Conservation (phyloP, 164 flowering plant species). For the Stephania yunnanensis region DNA sequence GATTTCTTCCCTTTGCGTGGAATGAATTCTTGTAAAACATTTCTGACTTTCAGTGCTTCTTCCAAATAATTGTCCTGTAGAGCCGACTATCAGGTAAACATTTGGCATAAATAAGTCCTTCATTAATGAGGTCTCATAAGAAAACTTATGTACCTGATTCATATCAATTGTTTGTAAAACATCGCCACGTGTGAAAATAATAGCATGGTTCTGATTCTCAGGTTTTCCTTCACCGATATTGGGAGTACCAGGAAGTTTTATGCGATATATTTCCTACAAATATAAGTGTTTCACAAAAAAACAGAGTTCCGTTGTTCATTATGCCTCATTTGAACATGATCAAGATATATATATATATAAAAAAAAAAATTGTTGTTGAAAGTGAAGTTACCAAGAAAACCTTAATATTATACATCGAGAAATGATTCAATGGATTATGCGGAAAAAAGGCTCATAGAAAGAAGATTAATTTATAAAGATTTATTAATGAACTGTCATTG, state of each 20-base stretch:
- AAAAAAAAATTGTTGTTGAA: neutral
- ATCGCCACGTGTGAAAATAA: slow-evolving; percentile 94
- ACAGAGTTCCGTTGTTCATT: neutral
- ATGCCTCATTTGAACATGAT: neutral
- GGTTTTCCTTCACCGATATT: slow-evolving; percentile 95
- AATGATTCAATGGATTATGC: neutral
- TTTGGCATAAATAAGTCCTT: neutral
- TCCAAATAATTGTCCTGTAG: slow-evolving; percentile 80
- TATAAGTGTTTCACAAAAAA: neutral
- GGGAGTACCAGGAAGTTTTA: slow-evolving; percentile 94
- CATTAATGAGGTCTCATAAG: neutral
- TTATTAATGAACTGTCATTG: too few relatives aligned
- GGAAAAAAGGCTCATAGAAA: neutral
- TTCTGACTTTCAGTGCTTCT: slow-evolving; percentile 91
- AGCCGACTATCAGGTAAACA: slow-evolving; percentile 11
- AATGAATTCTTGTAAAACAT: slow-evolving; percentile 75
- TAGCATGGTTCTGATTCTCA: slow-evolving; percentile 92
- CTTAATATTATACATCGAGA: neutral
- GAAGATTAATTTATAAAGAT: neutral
- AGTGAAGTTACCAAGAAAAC: neutral
- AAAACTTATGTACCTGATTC: slow-evolving; percentile 60
- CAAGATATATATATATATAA: neutral
- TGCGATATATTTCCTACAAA: slow-evolving; percentile 72
- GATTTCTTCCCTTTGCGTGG: slow-evolving; percentile 34
- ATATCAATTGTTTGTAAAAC: slow-evolving; percentile 92